Conservation (phyloP, 345 rosid species). For the Boechera retrofracta region DNA sequence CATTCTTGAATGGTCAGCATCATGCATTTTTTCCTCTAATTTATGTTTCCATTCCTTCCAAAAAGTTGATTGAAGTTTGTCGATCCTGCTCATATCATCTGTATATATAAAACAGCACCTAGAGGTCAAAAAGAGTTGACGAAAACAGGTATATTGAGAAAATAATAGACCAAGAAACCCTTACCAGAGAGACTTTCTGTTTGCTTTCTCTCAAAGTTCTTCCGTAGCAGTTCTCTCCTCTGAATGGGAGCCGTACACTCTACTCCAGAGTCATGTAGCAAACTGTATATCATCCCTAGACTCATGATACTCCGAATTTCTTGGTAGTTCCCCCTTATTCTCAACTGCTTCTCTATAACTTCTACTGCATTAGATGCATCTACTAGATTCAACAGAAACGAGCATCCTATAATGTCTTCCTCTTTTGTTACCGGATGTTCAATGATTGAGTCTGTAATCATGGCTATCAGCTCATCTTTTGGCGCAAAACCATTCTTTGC, state of each 20-base stretch:
- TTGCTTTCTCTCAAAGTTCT: slow-evolving; percentile 73
- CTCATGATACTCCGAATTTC: slow-evolving; percentile 92
- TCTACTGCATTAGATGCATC: slow-evolving; percentile 90
- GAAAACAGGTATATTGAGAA: not conserved
- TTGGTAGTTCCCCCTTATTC: slow-evolving; percentile 69
- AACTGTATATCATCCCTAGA: slow-evolving; percentile 86
- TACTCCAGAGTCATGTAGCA: slow-evolving; percentile 76
- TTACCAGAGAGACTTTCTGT: slow-evolving; percentile 69
- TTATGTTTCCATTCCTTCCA: slow-evolving; percentile 98
- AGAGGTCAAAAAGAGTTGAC: slow-evolving; percentile 9
- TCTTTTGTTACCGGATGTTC: slow-evolving; percentile 87
- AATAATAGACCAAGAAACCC: slow-evolving; percentile 10
- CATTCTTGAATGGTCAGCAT: slow-evolving; percentile 79
- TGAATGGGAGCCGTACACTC: slow-evolving; percentile 74
- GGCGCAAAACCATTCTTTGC: slow-evolving; percentile 89
- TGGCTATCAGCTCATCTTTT: slow-evolving; percentile 73
- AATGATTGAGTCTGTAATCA: slow-evolving; percentile 77
- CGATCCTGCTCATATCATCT: slow-evolving; percentile 84
- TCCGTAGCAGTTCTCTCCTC: slow-evolving; percentile 75
- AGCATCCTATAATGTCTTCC: slow-evolving; percentile 88
- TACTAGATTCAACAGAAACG: slow-evolving; percentile 82
- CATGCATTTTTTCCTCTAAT: slow-evolving; percentile 78
- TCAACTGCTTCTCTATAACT: slow-evolving; percentile 91
- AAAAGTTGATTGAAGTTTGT: slow-evolving; percentile 81
- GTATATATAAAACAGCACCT: slow-evolving; percentile 34